A percentile compares a stretch with the other conserved stretches of the same genome.
phyloP scores from a whole-genome alignment of 2,329 filamentous ascomycete species.

The Coniochaeta hoffmannii region DNA sequence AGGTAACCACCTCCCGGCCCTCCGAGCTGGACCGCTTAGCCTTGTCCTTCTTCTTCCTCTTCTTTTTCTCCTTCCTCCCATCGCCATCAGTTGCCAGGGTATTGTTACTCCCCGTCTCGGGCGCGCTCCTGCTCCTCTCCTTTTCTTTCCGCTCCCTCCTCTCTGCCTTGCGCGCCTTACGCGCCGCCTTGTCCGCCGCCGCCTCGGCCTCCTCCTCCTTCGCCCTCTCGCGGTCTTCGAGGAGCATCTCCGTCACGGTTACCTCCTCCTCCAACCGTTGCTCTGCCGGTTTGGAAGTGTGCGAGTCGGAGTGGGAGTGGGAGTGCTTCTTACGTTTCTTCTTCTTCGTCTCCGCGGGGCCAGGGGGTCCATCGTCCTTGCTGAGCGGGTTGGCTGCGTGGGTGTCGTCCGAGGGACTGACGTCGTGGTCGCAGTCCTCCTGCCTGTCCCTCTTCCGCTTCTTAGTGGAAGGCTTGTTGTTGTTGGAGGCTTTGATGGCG shows the following conservation, averaged over 20 bases:
- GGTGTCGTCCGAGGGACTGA: conserved; percentile 6
- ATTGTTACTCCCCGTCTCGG: neutral
- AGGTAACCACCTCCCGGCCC: neutral
- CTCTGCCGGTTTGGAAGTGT: neutral
- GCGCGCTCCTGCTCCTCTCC: neutral
- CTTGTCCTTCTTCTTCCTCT: conserved; percentile 7
- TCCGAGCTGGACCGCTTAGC: conserved; percentile 12
- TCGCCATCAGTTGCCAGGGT: neutral
- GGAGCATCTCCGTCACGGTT: neutral
- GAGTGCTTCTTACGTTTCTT: conserved; percentile 7
- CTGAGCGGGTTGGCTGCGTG: conserved; percentile 4
- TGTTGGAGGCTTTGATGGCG: neutral
- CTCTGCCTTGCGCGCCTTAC: neutral
- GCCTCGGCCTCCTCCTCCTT: neutral
- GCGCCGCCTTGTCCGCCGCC: neutral
- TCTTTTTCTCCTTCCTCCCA: neutral
- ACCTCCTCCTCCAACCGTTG: conserved; percentile 5
- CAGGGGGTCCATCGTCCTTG: neutral
- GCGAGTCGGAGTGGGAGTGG: neutral
- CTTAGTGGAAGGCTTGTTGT: conserved; percentile 10
- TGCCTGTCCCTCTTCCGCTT: conserved; percentile 10
- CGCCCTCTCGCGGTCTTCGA: neutral
- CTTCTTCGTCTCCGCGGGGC: neutral
- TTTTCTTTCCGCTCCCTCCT: neutral
- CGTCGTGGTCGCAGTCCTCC: neutral